Conservation (phyloP, 495 filamentous ascomycete species). For the Ramalina intermedia region DNA sequence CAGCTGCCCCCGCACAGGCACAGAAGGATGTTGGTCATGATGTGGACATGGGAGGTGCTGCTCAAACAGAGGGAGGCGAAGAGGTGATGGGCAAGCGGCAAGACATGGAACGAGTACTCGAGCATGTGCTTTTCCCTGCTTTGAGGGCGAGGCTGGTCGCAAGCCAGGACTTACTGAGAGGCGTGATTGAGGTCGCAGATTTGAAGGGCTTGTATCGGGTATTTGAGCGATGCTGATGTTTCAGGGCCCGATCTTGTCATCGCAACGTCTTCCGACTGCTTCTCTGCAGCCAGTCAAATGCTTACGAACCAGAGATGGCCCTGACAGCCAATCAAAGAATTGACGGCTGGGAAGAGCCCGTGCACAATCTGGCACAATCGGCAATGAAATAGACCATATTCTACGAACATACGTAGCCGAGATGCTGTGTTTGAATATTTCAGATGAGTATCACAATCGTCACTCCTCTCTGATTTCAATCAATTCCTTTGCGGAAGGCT, state of each 20-base stretch:
- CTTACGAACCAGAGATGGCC: no score
- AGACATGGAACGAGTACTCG: constrained; percentile 56
- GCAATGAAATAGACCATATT: no score
- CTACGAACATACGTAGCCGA: no score
- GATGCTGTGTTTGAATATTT: no score
- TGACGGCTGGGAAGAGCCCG: no score
- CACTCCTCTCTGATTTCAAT: no score
- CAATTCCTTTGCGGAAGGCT: no score
- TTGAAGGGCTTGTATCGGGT: constrained; percentile 89
- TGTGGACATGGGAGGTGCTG: not conserved
- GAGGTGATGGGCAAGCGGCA: constrained; percentile 43
- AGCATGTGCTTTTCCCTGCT: constrained; percentile 80
- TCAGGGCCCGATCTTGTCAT: not conserved
- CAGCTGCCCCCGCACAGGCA: constrained; percentile 9
- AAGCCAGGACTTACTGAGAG: constrained; percentile 61
- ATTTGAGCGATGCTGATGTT: constrained; percentile 79
- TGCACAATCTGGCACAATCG: no score
- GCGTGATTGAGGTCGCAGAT: constrained; percentile 80
- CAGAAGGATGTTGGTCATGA: constrained; percentile 6
- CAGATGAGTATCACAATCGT: no score
- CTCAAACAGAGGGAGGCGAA: not conserved
- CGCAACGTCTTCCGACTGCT: no score
- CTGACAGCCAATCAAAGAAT: no score
- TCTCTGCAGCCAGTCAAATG: no score
- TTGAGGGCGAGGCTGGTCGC: constrained; percentile 73